Evolutionary conservation across 805 yeast genomes (phyloP).

Genomic region (Saccharomycopsis fermentans): DNA sequence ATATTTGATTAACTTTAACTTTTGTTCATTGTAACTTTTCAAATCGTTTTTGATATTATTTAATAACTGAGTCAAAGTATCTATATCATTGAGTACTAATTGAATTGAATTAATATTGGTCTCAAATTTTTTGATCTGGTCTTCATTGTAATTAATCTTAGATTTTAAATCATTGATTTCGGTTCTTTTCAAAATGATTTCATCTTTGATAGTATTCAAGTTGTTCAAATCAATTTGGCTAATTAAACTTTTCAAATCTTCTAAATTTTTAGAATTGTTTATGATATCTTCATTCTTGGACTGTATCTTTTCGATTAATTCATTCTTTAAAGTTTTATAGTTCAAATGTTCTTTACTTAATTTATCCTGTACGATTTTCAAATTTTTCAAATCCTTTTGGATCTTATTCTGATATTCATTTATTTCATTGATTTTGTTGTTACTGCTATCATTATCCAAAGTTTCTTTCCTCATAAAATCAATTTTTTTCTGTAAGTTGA

Average conservation of each 20-base stretch:
- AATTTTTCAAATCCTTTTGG: slow-evolving; percentile 16
- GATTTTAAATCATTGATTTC: slow-evolving; percentile 10
- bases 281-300: slow-evolving; percentile 15
- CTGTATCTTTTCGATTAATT: slow-evolving; percentile 12
- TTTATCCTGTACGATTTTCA: slow-evolving; percentile 15
- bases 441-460: slow-evolving; percentile 19
- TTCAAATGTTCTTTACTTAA: slow-evolving; percentile 16
- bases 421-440: slow-evolving; percentile 19
- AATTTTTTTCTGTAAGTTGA: slow-evolving; percentile 27
- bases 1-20: slow-evolving; percentile 10
- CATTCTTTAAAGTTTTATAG: slow-evolving; percentile 12
- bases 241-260: slow-evolving; percentile 7
- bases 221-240: slow-evolving; percentile 12
- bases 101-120: slow-evolving; percentile 13
- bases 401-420: slow-evolving; percentile 17
- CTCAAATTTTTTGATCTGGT: slow-evolving; percentile 11
- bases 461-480: slow-evolving; percentile 27
- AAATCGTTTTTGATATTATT: slow-evolving; percentile 12
- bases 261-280: slow-evolving; percentile 6
- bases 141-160: slow-evolving; percentile 11
- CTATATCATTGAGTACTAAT: slow-evolving; percentile 8
- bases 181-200: slow-evolving; percentile 9
- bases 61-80: slow-evolving; percentile 10
- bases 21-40: slow-evolving; percentile 10
- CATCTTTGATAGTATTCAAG: slow-evolving; percentile 14